Evolutionary conservation across 1,139 yeast genomes (phyloP).

Genomic region (Kurtzmaniella quercitrusa): DNA sequence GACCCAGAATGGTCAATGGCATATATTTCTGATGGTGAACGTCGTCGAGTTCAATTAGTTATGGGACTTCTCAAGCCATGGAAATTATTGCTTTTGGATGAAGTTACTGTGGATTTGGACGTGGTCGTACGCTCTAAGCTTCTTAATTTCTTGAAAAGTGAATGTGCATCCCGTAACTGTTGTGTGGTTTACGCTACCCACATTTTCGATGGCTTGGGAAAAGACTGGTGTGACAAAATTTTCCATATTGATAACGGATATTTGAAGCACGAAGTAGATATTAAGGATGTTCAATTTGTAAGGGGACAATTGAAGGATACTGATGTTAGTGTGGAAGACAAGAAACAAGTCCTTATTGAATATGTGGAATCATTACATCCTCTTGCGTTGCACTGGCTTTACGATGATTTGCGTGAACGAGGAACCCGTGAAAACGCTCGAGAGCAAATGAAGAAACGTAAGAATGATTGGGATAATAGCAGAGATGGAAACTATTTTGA

Average conservation of each 20-base stretch:
- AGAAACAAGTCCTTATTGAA: constrained; percentile 28
- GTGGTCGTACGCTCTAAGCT: constrained; percentile 82
- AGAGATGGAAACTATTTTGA: constrained; percentile 45
- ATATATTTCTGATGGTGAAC: constrained; percentile 87
- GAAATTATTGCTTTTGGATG: constrained; percentile 80
- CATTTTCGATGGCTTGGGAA: constrained; percentile 87
- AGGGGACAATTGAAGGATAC: constrained; percentile 11
- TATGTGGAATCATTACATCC: constrained; percentile 63
- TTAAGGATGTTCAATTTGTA: constrained; percentile 17
- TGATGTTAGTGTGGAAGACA: constrained; percentile 16
- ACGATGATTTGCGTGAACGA: constrained; percentile 47
- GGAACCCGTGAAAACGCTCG: constrained; percentile 54
- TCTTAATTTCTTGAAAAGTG: constrained; percentile 62
- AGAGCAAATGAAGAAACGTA: constrained; percentile 38
- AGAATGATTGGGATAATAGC: constrained; percentile 42
- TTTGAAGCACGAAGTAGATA: constrained; percentile 25
- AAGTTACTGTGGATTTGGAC: constrained; percentile 93
- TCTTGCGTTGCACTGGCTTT: constrained; percentile 63
- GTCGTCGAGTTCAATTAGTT: constrained; percentile 87
- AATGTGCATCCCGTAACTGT: constrained; percentile 64
- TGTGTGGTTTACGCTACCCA: constrained; percentile 91
- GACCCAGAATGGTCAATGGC: constrained; percentile 93
- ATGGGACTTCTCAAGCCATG: constrained; percentile 94
- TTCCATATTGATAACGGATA: constrained; percentile 76
- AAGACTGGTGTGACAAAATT: constrained; percentile 78